phyloP scores from a whole-genome alignment of 2,329 filamentous ascomycete genomes.

The Cordyceps javanica region DNA sequence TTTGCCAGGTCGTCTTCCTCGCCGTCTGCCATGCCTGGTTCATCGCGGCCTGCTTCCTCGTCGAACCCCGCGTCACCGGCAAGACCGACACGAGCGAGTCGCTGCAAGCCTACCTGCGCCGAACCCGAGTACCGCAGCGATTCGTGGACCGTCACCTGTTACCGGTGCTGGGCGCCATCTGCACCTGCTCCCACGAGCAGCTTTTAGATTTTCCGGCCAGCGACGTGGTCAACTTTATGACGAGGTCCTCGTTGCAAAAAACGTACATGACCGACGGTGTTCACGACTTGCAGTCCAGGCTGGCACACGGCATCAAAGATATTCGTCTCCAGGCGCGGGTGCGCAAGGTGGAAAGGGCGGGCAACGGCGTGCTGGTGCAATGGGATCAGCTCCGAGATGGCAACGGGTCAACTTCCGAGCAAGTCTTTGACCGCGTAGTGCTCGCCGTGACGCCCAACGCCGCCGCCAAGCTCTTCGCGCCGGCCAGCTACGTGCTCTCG shows the following conservation, averaged over 20 bases:
- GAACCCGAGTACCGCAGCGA: constrained; percentile 42
- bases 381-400: constrained; percentile 7
- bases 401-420: constrained; percentile 17
- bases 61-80: constrained; percentile 27
- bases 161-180: constrained; percentile 48
- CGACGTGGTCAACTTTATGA: constrained; percentile 47
- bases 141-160: constrained; percentile 46
- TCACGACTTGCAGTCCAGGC: constrained; percentile 38
- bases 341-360: constrained; percentile 21
- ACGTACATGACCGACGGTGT: constrained; percentile 49
- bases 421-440: constrained; percentile 45
- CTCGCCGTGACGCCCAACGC: constrained; percentile 50
- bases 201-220: constrained; percentile 46
- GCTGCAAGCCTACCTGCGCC: constrained; percentile 40
- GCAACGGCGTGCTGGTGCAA: constrained; percentile 3
- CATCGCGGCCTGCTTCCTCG: constrained; percentile 42
- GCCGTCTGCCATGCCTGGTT: constrained; percentile 48
- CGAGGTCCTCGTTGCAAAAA: constrained; percentile 36
- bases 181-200: constrained; percentile 46
- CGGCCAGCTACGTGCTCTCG: constrained; percentile 30
- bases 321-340: constrained; percentile 36
- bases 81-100: constrained; percentile 30
- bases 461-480: constrained; percentile 40
- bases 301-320: constrained; percentile 33
- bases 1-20: constrained; percentile 24